Base-by-base conservation (phyloP, 1,284 basidiomycete species). In the Mycosarcoma maydis region DNA sequence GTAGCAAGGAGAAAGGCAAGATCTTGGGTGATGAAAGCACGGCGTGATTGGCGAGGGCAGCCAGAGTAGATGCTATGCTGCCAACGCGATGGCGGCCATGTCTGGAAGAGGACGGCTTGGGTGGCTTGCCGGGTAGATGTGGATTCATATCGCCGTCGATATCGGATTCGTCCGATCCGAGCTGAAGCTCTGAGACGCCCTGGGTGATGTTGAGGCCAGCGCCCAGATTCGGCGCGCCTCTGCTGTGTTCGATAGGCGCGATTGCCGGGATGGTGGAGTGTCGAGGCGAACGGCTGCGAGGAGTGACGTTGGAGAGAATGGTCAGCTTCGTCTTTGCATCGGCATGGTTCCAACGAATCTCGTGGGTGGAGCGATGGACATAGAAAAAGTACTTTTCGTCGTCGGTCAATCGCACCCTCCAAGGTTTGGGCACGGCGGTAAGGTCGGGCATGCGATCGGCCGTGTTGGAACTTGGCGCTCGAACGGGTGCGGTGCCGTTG, bases 361-460 rank as follows among this genome's bases (percentile, higher is more conserved):
- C 73, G 44, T 43, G 38, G 19, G 65, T 73, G 13, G 52, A 36
- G 22, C 51, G 54, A 41, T 75, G 72, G 19, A 56, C 68, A 24
- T 46, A 75, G 53, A 70, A 71, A 29, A 70, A 75, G 50, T 57
- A 62, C 38, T 57, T 61, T 42, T 73, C 73, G 36, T 75, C 71
- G 30, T 71, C 67, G 10, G 61, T 69, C 16, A 67, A 44, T 6
- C 70, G 60, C 37, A 72, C 22, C 20, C 36, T 61, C 73, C 73
- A 75, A 7, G 73, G 73, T 13, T 48, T 57, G 17, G 67, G 71
- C 13, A 73, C 65, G 10, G 59, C 40, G 33, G n/a, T 19, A 4
- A 58, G 57, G 42, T 67, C 53, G 3, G 73, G 73, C 33, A 68
- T 57, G 42, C 54, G 52, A 17, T 73, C 67, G 20, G 69, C 52